Base-by-base conservation (phyloP, 768 basidiomycete species). In the Trametes elegans region DNA sequence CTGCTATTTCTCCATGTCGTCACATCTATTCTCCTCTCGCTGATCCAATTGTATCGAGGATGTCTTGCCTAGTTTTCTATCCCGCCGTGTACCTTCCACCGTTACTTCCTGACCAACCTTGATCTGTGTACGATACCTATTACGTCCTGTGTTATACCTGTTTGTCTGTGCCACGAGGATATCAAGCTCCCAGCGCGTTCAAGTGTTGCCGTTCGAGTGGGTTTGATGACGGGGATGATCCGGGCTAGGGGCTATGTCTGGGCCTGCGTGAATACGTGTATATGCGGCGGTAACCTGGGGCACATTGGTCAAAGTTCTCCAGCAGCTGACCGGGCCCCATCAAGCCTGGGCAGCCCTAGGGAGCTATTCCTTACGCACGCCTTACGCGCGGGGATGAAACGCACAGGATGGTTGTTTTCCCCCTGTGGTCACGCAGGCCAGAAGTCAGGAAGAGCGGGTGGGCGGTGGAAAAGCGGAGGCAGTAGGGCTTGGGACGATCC, bases 131-230 rank as follows among this genome's bases (percentile, higher is more conserved):
- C 34, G 51, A 45, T 53, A 44, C 42, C 42, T 27, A 53, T 53
- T 53, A 53, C 51, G 32, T 53, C 19, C 29, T 24, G 23, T 52
- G 32, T 35, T 35, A 42, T 52, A 52, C 39, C 31, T 9, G 32
- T n/a, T 10, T 41, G 49, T 28, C 18, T 36, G 51, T 45, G 42
- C 42, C 51, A 53, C 51, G 51, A 53, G 51, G 51, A 44, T 53
- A 42, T 38, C 42, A 28, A 34, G n/a, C 28, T 34, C 45, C 42
- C 42, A 34, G 51, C 51, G 51, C 44, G 45, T 53, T 42, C 36
- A 36, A 44, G 11, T 38, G 41, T 53, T 36, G 26, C 18, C 16
- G 5, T 8, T 44, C 21, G 23, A n/a, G 10, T 34, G 14, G 26
- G n/a, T 18, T 7, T 13, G 32, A 24, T 28, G 32, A 3, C 26